These are phyloP conservation scores for Tuber umbilicatum DNA, from an alignment of 495 filamentous ascomycete species.

Conservation along the genomic window DNA sequence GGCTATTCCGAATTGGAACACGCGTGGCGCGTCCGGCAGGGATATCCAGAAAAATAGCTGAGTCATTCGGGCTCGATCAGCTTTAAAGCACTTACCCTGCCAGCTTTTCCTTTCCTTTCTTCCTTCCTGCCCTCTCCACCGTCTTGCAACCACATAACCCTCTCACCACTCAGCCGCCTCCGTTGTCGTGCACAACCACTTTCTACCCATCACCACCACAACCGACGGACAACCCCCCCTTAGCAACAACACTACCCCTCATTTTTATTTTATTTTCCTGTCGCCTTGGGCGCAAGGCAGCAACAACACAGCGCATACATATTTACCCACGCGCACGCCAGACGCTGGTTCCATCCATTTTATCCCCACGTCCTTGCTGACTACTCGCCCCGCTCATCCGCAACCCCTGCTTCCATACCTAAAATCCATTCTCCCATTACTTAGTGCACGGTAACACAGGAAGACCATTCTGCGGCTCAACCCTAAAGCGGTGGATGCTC, in stretches of 20 bases:
- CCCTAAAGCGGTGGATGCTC: neutral
- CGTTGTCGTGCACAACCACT: conserved; percentile 43
- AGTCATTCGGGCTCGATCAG: conserved; percentile 31
- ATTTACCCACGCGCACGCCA: conserved; percentile 1
- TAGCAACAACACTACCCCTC: conserved; percentile 33
- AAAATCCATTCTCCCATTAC: neutral
- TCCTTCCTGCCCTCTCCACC: conserved; percentile 48
- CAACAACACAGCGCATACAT: conserved; percentile 20
- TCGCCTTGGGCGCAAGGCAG: conserved; percentile 36
- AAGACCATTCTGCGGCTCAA: neutral
- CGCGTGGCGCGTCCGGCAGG: conserved; percentile 34
- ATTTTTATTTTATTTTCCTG: conserved; percentile 36
- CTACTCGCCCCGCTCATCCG: conserved; percentile 17
- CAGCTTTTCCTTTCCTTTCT: conserved; percentile 42
- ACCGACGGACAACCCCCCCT: conserved; percentile 14
- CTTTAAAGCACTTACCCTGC: conserved; percentile 41
- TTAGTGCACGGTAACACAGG: neutral
- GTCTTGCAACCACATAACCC: conserved; percentile 43
- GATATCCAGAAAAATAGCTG: conserved; percentile 26
- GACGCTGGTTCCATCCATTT: conserved; percentile 13
- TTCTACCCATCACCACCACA: conserved; percentile 36
- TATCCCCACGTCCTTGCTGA: conserved; percentile 25
- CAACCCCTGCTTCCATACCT: neutral
- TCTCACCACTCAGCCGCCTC: conserved; percentile 31
- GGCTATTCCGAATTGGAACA: conserved; percentile 36